Evolutionary conservation across 768 basidiomycete species (phyloP).

Genomic region (Macrolepiota albuminosa): DNA sequence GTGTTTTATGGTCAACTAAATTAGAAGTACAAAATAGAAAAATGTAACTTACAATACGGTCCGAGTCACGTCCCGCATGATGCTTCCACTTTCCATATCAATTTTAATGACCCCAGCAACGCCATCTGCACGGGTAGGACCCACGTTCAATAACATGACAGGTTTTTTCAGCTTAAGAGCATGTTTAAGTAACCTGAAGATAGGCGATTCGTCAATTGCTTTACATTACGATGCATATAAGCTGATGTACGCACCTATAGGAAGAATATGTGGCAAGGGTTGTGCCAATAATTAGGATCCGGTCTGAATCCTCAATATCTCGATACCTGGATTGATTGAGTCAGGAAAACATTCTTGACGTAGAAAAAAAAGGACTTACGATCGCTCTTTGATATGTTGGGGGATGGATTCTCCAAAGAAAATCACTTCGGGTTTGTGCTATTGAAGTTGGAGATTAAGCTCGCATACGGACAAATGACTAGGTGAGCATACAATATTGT

Average conservation of each 20-base stretch:
- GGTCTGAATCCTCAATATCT: constrained; percentile 55
- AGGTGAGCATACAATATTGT: constrained; percentile 50
- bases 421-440: constrained; percentile 80
- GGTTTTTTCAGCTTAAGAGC: constrained; percentile 74
- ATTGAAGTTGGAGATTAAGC: constrained; percentile 5
- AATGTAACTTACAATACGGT: constrained; percentile 50
- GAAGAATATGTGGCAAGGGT: constrained; percentile 93
- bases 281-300: constrained; percentile 80
- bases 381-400: constrained; percentile 55
- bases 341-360: background rate
- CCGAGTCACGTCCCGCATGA: constrained; percentile 63
- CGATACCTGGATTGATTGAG: constrained; percentile 36
- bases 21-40: background rate
- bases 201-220: background rate
- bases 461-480: background rate
- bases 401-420: constrained; percentile 92
- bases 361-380: constrained; percentile 41
- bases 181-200: constrained; percentile 66
- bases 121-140: constrained; percentile 82
- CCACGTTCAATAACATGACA: constrained; percentile 79
- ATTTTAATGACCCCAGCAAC: constrained; percentile 70
- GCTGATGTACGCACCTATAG: constrained; percentile 53
- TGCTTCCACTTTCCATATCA: constrained; percentile 67
- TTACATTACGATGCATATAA: background rate
- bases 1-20: constrained; percentile 1